Evolutionary conservation across 2,329 filamentous ascomycete species (phyloP).

Genomic region (Fusarium paranaense): DNA sequence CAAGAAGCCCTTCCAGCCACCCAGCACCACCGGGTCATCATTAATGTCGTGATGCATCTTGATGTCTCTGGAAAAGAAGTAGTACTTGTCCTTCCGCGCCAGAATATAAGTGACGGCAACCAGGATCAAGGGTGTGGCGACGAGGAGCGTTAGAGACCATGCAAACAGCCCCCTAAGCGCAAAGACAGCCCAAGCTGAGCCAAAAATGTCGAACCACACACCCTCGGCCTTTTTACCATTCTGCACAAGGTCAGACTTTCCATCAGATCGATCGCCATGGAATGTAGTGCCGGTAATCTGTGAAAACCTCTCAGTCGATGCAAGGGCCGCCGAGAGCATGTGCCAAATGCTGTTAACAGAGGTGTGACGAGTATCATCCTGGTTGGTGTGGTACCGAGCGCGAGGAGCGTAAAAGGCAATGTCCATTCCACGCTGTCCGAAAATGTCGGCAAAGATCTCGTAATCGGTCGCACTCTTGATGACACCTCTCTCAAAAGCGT

Average conservation of each 20-base stretch:
- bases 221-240: constrained; percentile 75
- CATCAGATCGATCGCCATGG: constrained; percentile 66
- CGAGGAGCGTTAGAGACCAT: constrained; percentile 84
- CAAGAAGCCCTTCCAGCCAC: constrained; percentile 85
- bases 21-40: constrained; percentile 71
- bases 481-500: constrained; percentile 83
- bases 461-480: constrained; percentile 93
- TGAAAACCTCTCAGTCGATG: constrained; percentile 78
- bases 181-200: constrained; percentile 81
- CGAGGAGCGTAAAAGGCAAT: constrained; percentile 91
- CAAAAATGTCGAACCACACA: constrained; percentile 96
- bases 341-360: constrained; percentile 84
- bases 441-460: constrained; percentile 79
- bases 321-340: constrained; percentile 88
- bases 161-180: constrained; percentile 87
- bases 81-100: constrained; percentile 82
- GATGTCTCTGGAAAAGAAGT: constrained; percentile 78
- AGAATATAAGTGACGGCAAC: constrained; percentile 77
- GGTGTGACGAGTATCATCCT: constrained; percentile 87
- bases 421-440: constrained; percentile 89
- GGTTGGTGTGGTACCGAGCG: constrained; percentile 88
- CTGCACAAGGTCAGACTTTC: constrained; percentile 69
- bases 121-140: constrained; percentile 81
- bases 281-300: constrained; percentile 76
- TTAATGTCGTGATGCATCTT: constrained; percentile 68